These are phyloP conservation scores for Isabelozyma pseudorhagii DNA, from an alignment of 805 yeast genomes.

Conservation along the genomic window DNA sequence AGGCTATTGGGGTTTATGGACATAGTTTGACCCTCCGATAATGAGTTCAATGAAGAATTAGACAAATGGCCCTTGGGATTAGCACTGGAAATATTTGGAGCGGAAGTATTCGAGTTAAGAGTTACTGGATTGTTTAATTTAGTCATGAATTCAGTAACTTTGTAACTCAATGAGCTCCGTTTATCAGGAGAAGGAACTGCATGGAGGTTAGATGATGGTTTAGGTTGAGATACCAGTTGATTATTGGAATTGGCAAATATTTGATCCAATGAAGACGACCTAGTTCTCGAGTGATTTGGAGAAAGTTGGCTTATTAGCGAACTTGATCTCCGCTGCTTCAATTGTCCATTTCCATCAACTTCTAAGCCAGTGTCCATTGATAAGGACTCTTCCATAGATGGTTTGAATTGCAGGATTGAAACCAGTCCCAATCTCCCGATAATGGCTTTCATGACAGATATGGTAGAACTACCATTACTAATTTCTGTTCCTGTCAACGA, in stretches of 20 bases:
- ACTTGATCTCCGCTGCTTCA: slow-evolving; percentile 8
- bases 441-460: slow-evolving; percentile 31
- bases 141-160: slow-evolving; percentile 42
- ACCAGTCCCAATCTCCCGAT: slow-evolving; percentile 33
- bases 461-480: slow-evolving; percentile 15
- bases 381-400: not conserved
- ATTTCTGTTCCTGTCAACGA: slow-evolving; percentile 6
- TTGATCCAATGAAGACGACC: slow-evolving; percentile 35
- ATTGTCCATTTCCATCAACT: not conserved
- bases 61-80: slow-evolving; percentile 12
- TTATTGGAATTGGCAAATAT: slow-evolving; percentile 1
- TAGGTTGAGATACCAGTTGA: slow-evolving; percentile 1
- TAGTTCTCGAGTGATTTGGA: slow-evolving; percentile 35
- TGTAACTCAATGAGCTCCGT: slow-evolving; percentile 33
- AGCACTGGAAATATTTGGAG: not conserved
- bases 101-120: slow-evolving; percentile 1
- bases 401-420: slow-evolving; percentile 19
- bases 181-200: slow-evolving; percentile 11
- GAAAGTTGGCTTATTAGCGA: slow-evolving; percentile 29
- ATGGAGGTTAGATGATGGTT: slow-evolving; percentile 3
- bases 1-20: too few relatives aligned
- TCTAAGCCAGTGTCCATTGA: not conserved
- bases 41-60: slow-evolving; percentile 30
- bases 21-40: slow-evolving; percentile 10
- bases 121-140: slow-evolving; percentile 14